A percentile compares a stretch with the other conserved stretches of the same genome.
Conservation (phyloP, 2,329 filamentous ascomycete genomes). For the Blastomyces percursus region DNA sequence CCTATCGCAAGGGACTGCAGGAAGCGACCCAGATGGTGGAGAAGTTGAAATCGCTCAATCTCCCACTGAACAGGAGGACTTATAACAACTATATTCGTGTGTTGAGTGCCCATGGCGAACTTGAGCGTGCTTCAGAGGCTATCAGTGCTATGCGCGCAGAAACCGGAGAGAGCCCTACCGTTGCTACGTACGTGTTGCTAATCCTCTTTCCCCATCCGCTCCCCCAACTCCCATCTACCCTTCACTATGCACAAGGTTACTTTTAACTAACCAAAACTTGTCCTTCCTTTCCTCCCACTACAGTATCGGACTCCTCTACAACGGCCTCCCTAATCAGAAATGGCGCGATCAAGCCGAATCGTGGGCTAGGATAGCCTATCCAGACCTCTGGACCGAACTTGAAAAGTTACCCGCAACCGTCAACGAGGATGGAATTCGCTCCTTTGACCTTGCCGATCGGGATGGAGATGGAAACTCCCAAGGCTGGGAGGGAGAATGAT, state of each 20-base stretch:
- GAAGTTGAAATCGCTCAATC: slow-evolving; percentile 58
- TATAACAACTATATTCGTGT: slow-evolving; percentile 69
- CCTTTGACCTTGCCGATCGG: slow-evolving; percentile 11
- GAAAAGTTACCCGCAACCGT: slow-evolving; percentile 28
- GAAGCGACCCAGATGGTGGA: slow-evolving; percentile 43
- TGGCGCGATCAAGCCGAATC: slow-evolving; percentile 59
- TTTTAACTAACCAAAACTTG: not conserved
- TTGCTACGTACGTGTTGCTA: slow-evolving; percentile 53
- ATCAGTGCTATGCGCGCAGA: slow-evolving; percentile 57
- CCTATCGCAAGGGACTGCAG: slow-evolving; percentile 33
- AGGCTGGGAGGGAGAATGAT: not conserved
- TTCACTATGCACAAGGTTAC: not conserved
- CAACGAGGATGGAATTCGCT: slow-evolving; percentile 11
- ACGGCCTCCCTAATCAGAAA: slow-evolving; percentile 54
- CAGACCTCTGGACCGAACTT: slow-evolving; percentile 57
- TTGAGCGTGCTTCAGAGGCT: slow-evolving; percentile 56
- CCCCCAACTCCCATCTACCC: not conserved
- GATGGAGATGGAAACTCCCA: not conserved
- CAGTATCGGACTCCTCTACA: slow-evolving; percentile 66
- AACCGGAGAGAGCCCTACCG: slow-evolving; percentile 56
- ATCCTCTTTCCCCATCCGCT: not conserved
- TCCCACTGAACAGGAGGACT: slow-evolving; percentile 62
- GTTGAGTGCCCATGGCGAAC: slow-evolving; percentile 59
- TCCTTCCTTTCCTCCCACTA: not conserved
- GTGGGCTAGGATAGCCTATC: slow-evolving; percentile 61